Percentiles rank a stretch among this genome's conserved stretches.
Conservation (phyloP, 1,284 basidiomycete species). For the Puccinia polysora region DNA sequence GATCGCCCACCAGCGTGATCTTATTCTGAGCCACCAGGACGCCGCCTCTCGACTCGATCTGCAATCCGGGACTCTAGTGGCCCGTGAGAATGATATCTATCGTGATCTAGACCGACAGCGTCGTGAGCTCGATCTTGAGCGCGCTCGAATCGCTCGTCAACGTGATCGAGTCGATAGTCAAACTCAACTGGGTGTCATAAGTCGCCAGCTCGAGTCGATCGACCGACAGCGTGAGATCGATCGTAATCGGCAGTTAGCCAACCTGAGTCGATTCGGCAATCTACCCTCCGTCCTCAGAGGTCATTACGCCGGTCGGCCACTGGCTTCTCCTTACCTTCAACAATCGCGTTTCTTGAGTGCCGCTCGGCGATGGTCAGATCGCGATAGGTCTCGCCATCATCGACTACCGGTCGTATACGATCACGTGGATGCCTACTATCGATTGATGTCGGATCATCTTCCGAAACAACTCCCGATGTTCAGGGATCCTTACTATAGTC, state of each 20-base stretch:
- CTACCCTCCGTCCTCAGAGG: background rate
- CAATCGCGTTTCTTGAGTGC: conserved; percentile 15
- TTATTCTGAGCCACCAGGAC: too few species aligned
- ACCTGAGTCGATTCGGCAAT: conserved; percentile 19
- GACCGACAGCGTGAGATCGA: conserved; percentile 24
- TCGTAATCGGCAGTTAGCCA: conserved; percentile 12
- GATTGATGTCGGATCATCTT: conserved; percentile 5
- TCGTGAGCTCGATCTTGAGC: conserved; percentile 11
- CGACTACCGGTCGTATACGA: conserved; percentile 1
- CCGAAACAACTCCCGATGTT: conserved; percentile 26
- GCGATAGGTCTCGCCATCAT: conserved; percentile 8
- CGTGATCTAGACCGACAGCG: conserved; percentile 5
- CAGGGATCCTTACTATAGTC: conserved; percentile 17
- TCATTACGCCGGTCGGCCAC: background rate
- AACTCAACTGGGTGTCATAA: conserved; percentile 3
- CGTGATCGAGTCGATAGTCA: background rate
- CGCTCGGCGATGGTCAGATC: conserved; percentile 4
- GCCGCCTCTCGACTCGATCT: too few species aligned
- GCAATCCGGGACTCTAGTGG: background rate
- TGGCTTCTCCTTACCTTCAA: conserved; percentile 14
- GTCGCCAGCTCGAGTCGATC: conserved; percentile 5
- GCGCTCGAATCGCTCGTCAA: background rate
- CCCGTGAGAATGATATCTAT: conserved; percentile 6
- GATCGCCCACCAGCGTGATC: too few species aligned
- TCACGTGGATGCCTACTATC: conserved; percentile 25